Base-by-base conservation (phyloP, 257 asterid species). In the Solanum raphanifolium region DNA sequence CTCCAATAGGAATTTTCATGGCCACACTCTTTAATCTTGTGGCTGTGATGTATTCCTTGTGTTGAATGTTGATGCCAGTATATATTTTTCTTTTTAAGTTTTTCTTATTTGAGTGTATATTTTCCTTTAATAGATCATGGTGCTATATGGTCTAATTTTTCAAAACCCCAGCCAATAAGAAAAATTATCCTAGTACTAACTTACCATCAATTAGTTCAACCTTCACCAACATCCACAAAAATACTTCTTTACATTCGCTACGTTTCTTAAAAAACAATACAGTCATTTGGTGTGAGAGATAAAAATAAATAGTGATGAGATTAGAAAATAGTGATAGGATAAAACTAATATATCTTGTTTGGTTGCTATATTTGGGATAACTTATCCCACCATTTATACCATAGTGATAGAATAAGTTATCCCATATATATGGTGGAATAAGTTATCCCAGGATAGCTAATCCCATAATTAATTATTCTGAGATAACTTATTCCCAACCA, bases 21-120 rank as follows among this genome's bases (percentile, higher is more conserved):
- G 62, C 86, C 89, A 79, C 43, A 7, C 39, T 79, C 81, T 89
- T 90, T 87, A 43, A 89, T 86, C 89, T 89, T 87, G 94, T 93
- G 95, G 95, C 92, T 66, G 60, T 83, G 9, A 2, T 29, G 86
- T 79, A 86, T 87, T 86, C 60, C 89, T 73, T 35, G 73, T 84
- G 20, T 88, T 39, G 88, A 69, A 71, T 86, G 23, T 84, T 35
- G 89, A 60, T 87, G 83, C 88, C 21, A 81, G 72, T 10, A 60
- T 58, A 68, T 46, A 6, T 81, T 34, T 41, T 86, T 83, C 75
- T 73, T 69, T 18, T 73, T 34, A 32, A 6, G 39, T 9, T 31
- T 16, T 16, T 13, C 36, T 8, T 72, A 16, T 73, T 21, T 58
- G 66, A 58, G 25, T 11, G 4, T 29, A n/a, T 85, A 58, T 58